These are phyloP conservation scores for Glaciozyma antarctica DNA, from an alignment of 768 basidiomycete species.

Conservation along the genomic window DNA sequence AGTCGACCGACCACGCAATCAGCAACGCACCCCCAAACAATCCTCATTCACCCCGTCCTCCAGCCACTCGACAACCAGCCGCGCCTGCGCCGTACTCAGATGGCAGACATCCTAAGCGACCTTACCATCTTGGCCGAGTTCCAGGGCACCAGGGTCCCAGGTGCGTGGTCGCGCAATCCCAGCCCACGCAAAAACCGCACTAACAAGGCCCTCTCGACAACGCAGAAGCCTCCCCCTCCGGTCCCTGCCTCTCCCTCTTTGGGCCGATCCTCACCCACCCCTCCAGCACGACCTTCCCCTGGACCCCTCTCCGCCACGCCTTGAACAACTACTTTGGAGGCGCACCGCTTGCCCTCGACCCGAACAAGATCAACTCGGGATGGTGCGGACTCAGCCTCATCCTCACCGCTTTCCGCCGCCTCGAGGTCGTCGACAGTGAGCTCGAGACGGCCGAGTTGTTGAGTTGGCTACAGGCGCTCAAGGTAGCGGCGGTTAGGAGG, in stretches of 20 bases:
- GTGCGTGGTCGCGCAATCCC: not conserved
- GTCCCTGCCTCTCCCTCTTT: conserved; percentile 2
- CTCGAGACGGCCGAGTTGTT: not conserved
- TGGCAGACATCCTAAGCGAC: not conserved
- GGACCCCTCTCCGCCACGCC: conserved; percentile 1
- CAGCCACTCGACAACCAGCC: too few relatives aligned
- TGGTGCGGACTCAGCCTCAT: conserved; percentile 7
- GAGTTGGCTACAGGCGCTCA: not conserved
- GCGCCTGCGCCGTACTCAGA: not conserved
- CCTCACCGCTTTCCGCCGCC: conserved; percentile 1
- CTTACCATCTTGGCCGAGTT: not conserved
- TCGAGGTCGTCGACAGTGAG: conserved; percentile 3
- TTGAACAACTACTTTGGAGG: conserved; percentile 1
- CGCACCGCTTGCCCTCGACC: not conserved
- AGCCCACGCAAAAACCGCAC: not conserved
- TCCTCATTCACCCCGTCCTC: too few relatives aligned
- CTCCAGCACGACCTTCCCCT: not conserved
- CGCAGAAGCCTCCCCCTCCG: not conserved
- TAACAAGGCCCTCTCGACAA: not conserved
- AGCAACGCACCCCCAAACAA: too few relatives aligned
- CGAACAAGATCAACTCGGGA: not conserved
- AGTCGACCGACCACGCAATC: too few relatives aligned
- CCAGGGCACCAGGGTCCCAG: conserved; percentile 1
- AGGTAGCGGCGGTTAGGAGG: not conserved
- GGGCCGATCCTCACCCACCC: conserved; percentile 5